Evolutionary conservation across 768 basidiomycete species (phyloP).

Genomic region (Candolleomyces eurysporus): DNA sequence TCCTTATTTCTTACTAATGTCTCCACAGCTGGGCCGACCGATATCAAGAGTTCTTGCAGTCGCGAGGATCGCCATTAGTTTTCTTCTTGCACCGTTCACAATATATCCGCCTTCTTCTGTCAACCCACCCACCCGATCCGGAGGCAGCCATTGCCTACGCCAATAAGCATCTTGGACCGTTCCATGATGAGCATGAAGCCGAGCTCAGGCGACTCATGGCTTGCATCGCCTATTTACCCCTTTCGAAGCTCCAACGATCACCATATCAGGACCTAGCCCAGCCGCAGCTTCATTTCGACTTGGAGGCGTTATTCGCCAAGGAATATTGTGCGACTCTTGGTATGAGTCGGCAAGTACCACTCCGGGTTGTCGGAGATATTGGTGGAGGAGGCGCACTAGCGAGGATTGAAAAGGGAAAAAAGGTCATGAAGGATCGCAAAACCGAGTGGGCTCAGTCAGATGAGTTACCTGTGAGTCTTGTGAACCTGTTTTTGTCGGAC

Average conservation of each 20-base stretch:
- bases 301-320: slow-evolving; percentile 81
- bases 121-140: slow-evolving; percentile 56
- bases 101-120: slow-evolving; percentile 76
- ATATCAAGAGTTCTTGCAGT: slow-evolving; percentile 63
- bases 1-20: slow-evolving; percentile 3
- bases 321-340: slow-evolving; percentile 87
- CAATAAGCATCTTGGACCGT: slow-evolving; percentile 57
- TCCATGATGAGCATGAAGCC: slow-evolving; percentile 56
- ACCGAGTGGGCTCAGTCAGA: slow-evolving; percentile 90
- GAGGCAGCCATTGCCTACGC: slow-evolving; percentile 73
- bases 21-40: slow-evolving; percentile 71
- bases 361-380: slow-evolving; percentile 88
- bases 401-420: slow-evolving; percentile 90
- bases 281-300: slow-evolving; percentile 69
- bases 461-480: slow-evolving; percentile 74
- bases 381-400: slow-evolving; percentile 90
- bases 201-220: slow-evolving; percentile 74
- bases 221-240: slow-evolving; percentile 69
- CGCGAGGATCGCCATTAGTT: slow-evolving; percentile 77
- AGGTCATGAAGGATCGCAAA: slow-evolving; percentile 90
- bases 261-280: slow-evolving; percentile 76
- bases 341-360: slow-evolving; percentile 85
- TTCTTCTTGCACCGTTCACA: slow-evolving; percentile 91
- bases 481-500: not conserved
- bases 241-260: slow-evolving; percentile 60